These are phyloP conservation scores for Echium plantagineum DNA, from an alignment of 257 asterid genomes.

Conservation along the genomic window DNA sequence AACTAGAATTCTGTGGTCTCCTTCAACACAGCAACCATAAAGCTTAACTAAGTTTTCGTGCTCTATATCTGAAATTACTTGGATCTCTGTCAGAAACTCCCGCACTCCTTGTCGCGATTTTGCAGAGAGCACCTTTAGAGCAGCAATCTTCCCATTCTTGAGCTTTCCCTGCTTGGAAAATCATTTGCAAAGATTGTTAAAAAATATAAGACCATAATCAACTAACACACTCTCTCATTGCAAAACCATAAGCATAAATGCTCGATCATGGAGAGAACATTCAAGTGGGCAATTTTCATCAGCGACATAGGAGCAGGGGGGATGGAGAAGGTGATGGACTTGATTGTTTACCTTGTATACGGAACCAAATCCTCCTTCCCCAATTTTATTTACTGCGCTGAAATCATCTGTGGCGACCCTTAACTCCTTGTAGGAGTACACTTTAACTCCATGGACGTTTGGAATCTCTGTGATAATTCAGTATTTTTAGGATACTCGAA, in stretches of 20 bases:
- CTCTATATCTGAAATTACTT: constrained; percentile 72
- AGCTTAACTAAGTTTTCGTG: constrained; percentile 85
- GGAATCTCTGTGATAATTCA: constrained; percentile 53
- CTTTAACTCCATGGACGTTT: constrained; percentile 34
- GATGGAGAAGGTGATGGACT: neutral
- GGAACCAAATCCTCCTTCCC: constrained; percentile 95
- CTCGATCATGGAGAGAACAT: too few relatives aligned
- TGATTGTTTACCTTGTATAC: constrained; percentile 59
- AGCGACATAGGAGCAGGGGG: constrained; percentile 9
- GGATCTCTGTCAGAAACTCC: constrained; percentile 87
- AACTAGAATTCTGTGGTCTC: constrained; percentile 47
- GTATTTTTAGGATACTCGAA: constrained; percentile 10
- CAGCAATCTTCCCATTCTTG: constrained; percentile 69
- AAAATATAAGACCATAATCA: neutral
- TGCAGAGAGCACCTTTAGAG: constrained; percentile 74
- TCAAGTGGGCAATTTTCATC: too few relatives aligned
- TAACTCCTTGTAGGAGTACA: constrained; percentile 70
- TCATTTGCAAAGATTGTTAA: neutral
- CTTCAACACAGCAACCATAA: constrained; percentile 46
- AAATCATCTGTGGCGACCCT: constrained; percentile 60
- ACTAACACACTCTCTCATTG: neutral
- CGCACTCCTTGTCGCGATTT: constrained; percentile 74
- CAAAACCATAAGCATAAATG: neutral
- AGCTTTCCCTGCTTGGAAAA: constrained; percentile 54
- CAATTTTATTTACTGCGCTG: constrained; percentile 59